These are phyloP conservation scores for Boletus rufocinnamomeus DNA, from an alignment of 768 basidiomycete species.

Conservation along the genomic window DNA sequence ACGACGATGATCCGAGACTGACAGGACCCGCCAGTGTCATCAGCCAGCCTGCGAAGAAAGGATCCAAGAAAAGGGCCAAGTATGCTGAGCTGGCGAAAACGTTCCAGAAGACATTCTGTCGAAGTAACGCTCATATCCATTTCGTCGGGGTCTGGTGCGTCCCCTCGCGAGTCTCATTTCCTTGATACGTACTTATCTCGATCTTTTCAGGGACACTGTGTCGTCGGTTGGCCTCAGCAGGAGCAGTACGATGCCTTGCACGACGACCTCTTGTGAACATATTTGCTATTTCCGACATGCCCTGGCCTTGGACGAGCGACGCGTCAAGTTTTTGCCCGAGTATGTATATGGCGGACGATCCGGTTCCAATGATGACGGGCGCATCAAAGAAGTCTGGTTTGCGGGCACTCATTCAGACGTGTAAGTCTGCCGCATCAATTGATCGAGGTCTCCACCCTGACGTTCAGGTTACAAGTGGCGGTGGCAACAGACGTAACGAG, in stretches of 20 bases:
- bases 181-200: neutral
- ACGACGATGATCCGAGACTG: constrained; percentile 16
- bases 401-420: constrained; percentile 42
- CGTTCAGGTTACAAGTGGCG: constrained; percentile 19
- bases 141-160: constrained; percentile 48
- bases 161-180: neutral
- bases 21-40: constrained; percentile 15
- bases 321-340: constrained; percentile 51
- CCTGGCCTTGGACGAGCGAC: constrained; percentile 47
- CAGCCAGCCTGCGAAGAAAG: constrained; percentile 6
- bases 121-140: constrained; percentile 38
- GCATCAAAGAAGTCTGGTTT: constrained; percentile 47
- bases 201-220: constrained; percentile 44
- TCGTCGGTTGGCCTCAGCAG: constrained; percentile 45
- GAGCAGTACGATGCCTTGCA: constrained; percentile 34
- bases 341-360: constrained; percentile 37
- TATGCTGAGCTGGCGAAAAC: constrained; percentile 24
- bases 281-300: constrained; percentile 49
- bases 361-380: constrained; percentile 13
- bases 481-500: constrained; percentile 31
- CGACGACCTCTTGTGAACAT: constrained; percentile 33
- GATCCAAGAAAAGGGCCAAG: constrained; percentile 14
- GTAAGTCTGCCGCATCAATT: constrained; percentile 24
- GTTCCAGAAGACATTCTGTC: constrained; percentile 42
- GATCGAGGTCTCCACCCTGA: constrained; percentile 1